Base-by-base conservation (phyloP, 1,139 yeast genomes). In the Barnettozyma hawaiiensis region DNA sequence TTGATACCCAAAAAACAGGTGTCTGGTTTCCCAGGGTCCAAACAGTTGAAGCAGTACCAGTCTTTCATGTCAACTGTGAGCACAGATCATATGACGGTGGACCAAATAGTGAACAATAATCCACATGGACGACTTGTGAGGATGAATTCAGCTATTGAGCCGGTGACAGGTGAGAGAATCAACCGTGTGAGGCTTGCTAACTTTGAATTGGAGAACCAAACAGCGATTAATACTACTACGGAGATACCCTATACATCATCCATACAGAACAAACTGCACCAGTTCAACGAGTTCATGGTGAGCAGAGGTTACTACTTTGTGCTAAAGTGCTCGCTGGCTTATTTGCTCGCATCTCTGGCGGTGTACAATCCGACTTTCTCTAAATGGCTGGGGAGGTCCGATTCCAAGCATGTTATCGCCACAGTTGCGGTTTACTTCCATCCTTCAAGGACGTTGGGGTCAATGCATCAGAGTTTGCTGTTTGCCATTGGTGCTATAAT, bases 401-500 rank as follows among this genome's bases (percentile, higher is more conserved):
- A 84, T 60, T 79, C 84, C 21, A 86, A 85, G 58, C 96, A 86
- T 63, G 74, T 85, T 54, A 79, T 83, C 7, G 87, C 95, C 20
- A 86, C 95, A 0, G 83, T 82, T 15, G 85, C 86, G 1, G 94
- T 85, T 3, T 86, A 86, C 60, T 85, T 86, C 66, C 94, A 85
- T 55, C 92, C 95, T 0, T 76, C 90, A 3, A 63, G 95, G 41
- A 74, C 94, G 1, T 75, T 77, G 44, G 96, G 96, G 0, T 77
- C 86, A 20, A 85, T 85, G 94, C 75, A 79, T 45, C 89, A 85
- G 57, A 78, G 89, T 9, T 61, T 84, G 19, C 56, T 76, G 36
- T 86, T 76, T 63, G 92, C 81, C 11, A 53, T 71, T 0, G 48
- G 75, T 4, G 71, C 90, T 1, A 62, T 85, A 16, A 45, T 66